Percentiles rank a stretch among this genome's conserved stretches.
These are phyloP conservation scores for Cutaneotrichosporon sp. DNA, from an alignment of 1,284 basidiomycete genomes.

Conservation along the genomic window DNA sequence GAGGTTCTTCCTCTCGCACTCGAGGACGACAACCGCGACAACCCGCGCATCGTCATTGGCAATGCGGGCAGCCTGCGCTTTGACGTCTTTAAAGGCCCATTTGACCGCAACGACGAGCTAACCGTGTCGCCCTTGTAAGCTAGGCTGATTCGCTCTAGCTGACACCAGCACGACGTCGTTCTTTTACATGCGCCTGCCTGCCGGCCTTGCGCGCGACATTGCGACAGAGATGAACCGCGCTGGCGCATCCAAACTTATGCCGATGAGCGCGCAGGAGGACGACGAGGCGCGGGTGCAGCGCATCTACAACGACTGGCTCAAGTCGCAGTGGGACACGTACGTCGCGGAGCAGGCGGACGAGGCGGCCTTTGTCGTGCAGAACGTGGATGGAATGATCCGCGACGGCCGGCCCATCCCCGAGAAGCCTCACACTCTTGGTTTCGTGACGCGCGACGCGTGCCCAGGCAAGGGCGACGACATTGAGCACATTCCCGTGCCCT, in stretches of 20 bases:
- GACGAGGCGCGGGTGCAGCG: conserved; percentile 23
- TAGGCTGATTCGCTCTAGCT: neutral
- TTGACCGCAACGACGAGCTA: conserved; percentile 72
- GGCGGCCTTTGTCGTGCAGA: neutral
- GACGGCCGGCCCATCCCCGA: conserved; percentile 2
- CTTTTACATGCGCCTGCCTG: conserved; percentile 33
- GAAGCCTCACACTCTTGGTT: conserved; percentile 34
- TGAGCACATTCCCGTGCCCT: conserved; percentile 39
- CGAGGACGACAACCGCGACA: conserved; percentile 24
- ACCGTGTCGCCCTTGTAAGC: conserved; percentile 59
- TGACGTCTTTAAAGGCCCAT: conserved; percentile 60
- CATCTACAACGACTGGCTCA: conserved; percentile 27
- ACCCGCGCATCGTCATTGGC: conserved; percentile 59
- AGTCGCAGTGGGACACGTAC: conserved; percentile 27
- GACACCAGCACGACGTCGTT: conserved; percentile 27
- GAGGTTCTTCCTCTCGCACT: conserved; percentile 51
- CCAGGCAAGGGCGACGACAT: conserved; percentile 43
- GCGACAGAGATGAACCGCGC: conserved; percentile 41
- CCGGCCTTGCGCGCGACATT: conserved; percentile 34
- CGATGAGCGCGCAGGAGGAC: conserved; percentile 19
- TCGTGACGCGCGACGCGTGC: conserved; percentile 44
- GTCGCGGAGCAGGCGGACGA: neutral
- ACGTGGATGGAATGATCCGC: too few relatives aligned
- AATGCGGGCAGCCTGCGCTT: conserved; percentile 72
- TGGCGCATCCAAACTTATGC: conserved; percentile 39